Evolutionary conservation across 2,329 filamentous ascomycete genomes (phyloP), one percentile per base, ranked within the genome.

Genomic region (Phyllosticta ampelicida): DNA sequence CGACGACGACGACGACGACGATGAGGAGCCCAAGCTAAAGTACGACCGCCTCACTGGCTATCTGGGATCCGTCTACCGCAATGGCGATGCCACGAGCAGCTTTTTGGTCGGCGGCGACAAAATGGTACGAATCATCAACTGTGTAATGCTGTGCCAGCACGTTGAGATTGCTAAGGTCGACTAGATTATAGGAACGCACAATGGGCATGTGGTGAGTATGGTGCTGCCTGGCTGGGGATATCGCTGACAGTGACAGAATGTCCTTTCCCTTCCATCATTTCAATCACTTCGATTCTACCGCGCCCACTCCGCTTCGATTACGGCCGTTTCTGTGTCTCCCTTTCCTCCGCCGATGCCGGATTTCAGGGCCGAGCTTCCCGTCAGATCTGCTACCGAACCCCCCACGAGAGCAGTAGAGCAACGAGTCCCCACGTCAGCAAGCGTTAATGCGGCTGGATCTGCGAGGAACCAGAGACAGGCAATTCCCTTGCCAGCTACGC

Each of bases 101-200:
- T 96, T 96, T 70, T 75, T 95, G 54, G 89, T 95, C 54, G 88
- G 88, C 48, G 92, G 92, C 55, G 92, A 99, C 77, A 97, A 97
- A 77, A 95, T 97, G 92, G 89, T 92, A 79, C 66, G 77, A 55
- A 6, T 26, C 26, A 29, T 20, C 20, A 23, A 18, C 61, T 48
- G 55, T 29, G 48, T n/a, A 54, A 54, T 62, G 28, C 57, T 63
- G 48, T 71, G 88, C 83, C 53, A 21, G 21, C 18, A 9, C 16
- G 48, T 55, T 59, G 90, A 63, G 64, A 73, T 65, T 63, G 60
- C 61, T 67, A 72, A 62, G 56, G 61, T 52, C 63, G 60, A 63
- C 53, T 73, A 92, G 88, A 86, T 96, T 62, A 79, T 95, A 65
- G 94, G 92, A 63, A 96, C 94, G 29, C 92, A 99, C 72, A 96